Base-by-base conservation (phyloP, 768 basidiomycete genomes). In the Pulveroboletus sp. region DNA sequence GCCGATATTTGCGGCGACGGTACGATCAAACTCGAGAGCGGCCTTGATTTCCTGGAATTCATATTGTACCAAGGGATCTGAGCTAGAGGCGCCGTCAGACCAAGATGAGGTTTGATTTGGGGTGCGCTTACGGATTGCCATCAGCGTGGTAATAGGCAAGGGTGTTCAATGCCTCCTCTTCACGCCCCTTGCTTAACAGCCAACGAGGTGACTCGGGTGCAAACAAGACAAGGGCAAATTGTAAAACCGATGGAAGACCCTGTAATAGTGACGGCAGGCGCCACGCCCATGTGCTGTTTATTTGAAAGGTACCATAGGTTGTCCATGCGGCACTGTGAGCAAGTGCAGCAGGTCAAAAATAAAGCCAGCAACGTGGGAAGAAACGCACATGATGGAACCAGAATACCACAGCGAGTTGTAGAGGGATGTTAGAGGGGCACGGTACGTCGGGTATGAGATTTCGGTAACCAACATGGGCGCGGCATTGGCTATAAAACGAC, bases 361-460 rank as follows among this genome's bases (percentile, higher is more conserved):
- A 9, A 9, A 14, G 14, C 5, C n/a, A 2, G 32, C 17, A 19
- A 20, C 1, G 19, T 27, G 29, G n/a, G 31, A 54, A 51, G 40
- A 46, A 34, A 72, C 79, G 37, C 55, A 84, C 82, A 90, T 61
- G 63, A 91, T 89, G 47, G 87, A 75, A 49, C 90, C 90, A 14
- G 85, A 82, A 64, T 89, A 90, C 89, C 90, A 92, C 51, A 90
- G 82, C 25, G 87, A 85, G 74, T 90, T 89, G 73, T 87, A 90
- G 42, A 81, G 69, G 2, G 87, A 82, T 13, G 87, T 92, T 50
- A 94, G 68, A 29, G 82, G 82, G 13, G 83, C 85, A 56, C 91
- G 89, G 67, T 94, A 85, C 11, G 78, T 72, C 14, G 90, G 91
- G 65, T 92, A 92, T 1, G 90, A 77, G n/a, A 93, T 69, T 69